Base-by-base conservation (phyloP, 2,329 filamentous ascomycete species). In the Aureobasidium musti region DNA sequence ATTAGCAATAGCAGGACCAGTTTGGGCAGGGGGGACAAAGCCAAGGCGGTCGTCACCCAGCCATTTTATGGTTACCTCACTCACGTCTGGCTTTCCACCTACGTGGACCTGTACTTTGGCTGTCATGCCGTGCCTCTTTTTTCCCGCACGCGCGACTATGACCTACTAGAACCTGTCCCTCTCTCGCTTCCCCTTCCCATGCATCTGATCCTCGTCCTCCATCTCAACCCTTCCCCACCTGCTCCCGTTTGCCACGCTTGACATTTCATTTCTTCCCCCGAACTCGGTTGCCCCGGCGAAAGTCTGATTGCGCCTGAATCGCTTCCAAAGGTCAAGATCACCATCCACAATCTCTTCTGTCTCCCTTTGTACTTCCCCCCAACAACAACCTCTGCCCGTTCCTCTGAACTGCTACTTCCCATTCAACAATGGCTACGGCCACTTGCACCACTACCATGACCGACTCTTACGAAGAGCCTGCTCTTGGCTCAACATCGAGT, bases 401-500 rank as follows among this genome's bases (percentile, higher is more conserved):
- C 17, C 14, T 30, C 47, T 64, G 35, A 37, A 11, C 23, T 37
- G 49, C 35, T 35, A 2, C 52, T 28, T 39, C 21, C 39, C 28
- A 45, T 11, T 49, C 37, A 54, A 67, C 63, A 65, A 68, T 67
- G 65, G 66, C 65, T 63, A 69, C 66, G 45, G 65, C 63, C 41
- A 68, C 68, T 41, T 71, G 63, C 67, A 70, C 70, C 17, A 68
- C 70, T 3, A 66, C 68, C 50, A 69, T 73, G 50, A 74, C 73
- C 39, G 73, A 77, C 63, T 76, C 72, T 65, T 72, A 79, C 67
- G 81, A 82, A 70, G 81, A 82, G 71, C 80, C 79, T 23, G 72
- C 77, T 7, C 69, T 78, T 37, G 77, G 79, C 41, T 72, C 77
- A 45, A 73, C 74, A 26, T 80, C 76, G 19, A 73, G 73, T 35